A percentile compares a stretch with the other conserved stretches of the same genome.
phyloP scores from a whole-genome alignment of 495 filamentous ascomycete species.

The Penicillium odoratum region DNA sequence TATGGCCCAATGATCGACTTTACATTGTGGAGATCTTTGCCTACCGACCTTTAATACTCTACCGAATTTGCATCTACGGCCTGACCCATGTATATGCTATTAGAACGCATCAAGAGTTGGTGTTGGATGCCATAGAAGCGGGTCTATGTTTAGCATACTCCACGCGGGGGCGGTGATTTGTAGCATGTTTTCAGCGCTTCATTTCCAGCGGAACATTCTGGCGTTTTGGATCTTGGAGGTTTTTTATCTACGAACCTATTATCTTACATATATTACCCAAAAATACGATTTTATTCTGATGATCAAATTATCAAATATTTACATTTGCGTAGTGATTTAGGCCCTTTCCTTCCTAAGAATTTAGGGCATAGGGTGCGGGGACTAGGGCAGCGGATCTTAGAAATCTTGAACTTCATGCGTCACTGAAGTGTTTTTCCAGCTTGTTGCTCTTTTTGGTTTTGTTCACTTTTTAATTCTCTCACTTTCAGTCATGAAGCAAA shows the following conservation, averaged over 20 bases:
- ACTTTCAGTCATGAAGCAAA: background rate
- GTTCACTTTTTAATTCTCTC: background rate
- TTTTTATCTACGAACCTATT: constrained; percentile 15
- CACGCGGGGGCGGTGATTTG: constrained; percentile 18
- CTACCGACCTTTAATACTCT: constrained; percentile 15
- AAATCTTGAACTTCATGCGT: constrained; percentile 21
- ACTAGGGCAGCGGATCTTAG: constrained; percentile 17
- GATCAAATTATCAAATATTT: background rate
- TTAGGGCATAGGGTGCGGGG: constrained; percentile 43
- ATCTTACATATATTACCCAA: constrained; percentile 1
- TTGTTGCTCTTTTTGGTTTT: no score
- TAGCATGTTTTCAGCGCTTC: constrained; percentile 30
- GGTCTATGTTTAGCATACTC: constrained; percentile 21
- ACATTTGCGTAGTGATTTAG: background rate
- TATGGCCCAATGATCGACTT: background rate
- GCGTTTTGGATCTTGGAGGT: constrained; percentile 26
- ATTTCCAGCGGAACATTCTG: constrained; percentile 18
- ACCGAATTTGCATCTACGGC: constrained; percentile 18
- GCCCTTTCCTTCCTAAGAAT: constrained; percentile 17
- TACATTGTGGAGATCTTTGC: background rate
- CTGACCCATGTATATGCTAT: constrained; percentile 15
- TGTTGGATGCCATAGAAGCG: constrained; percentile 17
- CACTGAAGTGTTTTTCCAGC: background rate
- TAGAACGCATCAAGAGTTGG: constrained; percentile 13
- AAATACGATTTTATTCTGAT: background rate